Conservation (phyloP, 371 early-diverging fungal genomes). For the Lichtheimia ramosa region DNA sequence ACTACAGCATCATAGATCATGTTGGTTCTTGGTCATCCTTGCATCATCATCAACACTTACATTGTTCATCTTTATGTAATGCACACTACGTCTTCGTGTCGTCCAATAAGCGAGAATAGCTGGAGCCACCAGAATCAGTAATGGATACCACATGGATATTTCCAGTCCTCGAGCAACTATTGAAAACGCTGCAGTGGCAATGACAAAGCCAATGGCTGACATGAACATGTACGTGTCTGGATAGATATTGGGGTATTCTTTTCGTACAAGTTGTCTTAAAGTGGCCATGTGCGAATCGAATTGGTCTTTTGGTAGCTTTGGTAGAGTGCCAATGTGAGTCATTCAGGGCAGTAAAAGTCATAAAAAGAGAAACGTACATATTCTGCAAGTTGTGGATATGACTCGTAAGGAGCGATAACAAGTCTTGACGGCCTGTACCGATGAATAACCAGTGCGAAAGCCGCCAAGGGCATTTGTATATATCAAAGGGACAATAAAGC, state of each 20-base stretch:
- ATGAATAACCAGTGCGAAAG: slow-evolving; percentile 15
- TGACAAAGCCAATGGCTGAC: slow-evolving; percentile 26
- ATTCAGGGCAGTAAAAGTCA: not conserved
- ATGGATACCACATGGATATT: slow-evolving; percentile 37
- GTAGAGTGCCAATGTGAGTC: not conserved
- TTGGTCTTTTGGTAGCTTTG: slow-evolving; percentile 31
- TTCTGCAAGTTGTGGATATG: slow-evolving; percentile 17
- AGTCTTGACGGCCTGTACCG: slow-evolving; percentile 13
- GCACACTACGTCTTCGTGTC: slow-evolving; percentile 30
- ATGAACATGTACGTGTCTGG: slow-evolving; percentile 37
- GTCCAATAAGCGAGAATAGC: slow-evolving; percentile 32
- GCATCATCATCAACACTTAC: slow-evolving; percentile 9
- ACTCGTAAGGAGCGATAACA: slow-evolving; percentile 8
- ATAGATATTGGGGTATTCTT: slow-evolving; percentile 33
- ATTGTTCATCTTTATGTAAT: slow-evolving; percentile 19
- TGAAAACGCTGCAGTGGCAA: slow-evolving; percentile 36
- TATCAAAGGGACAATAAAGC: slow-evolving; percentile 1
- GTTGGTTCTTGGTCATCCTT: not conserved
- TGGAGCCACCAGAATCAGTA: slow-evolving; percentile 29
- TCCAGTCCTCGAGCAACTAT: slow-evolving; percentile 28
- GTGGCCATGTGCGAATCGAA: slow-evolving; percentile 23
- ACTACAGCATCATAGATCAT: slow-evolving; percentile 15
- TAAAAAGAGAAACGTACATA: slow-evolving; percentile 18
- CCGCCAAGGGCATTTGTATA: slow-evolving; percentile 21
- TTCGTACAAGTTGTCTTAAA: slow-evolving; percentile 22